Conservation (phyloP, 1,284 basidiomycete species). For the Coniophora puteana region DNA sequence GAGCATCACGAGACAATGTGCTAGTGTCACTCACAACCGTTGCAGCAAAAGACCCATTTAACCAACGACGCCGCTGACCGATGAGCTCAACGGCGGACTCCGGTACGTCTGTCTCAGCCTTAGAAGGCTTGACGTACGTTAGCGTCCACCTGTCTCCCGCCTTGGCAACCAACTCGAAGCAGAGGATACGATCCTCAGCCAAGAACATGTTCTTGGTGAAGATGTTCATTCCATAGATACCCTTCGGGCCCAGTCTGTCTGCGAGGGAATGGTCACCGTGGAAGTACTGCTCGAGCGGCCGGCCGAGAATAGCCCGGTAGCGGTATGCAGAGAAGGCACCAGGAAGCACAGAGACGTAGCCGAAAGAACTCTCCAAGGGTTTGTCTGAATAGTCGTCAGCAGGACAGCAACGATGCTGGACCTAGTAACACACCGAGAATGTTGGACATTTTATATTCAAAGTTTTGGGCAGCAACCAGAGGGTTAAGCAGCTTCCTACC, state of each 20-base stretch:
- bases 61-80: conserved; percentile 92
- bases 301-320: conserved; percentile 86
- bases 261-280: conserved; percentile 96
- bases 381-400: conserved; percentile 54
- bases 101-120: conserved; percentile 94
- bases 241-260: conserved; percentile 89
- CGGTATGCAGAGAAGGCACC: conserved; percentile 97
- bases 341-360: conserved; percentile 93
- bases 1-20: not conserved
- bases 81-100: conserved; percentile 90
- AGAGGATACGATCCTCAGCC: conserved; percentile 94
- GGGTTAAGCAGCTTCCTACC: conserved; percentile 93
- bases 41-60: conserved; percentile 97
- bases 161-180: conserved; percentile 96
- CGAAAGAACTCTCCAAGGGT: conserved; percentile 92
- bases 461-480: conserved; percentile 93
- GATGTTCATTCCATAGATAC: conserved; percentile 97
- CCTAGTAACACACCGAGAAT: conserved; percentile 66
- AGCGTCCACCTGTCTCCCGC: conserved; percentile 84
- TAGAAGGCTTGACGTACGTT: conserved; percentile 93
- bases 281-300: conserved; percentile 96
- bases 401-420: not conserved
- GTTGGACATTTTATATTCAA: conserved; percentile 98
- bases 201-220: conserved; percentile 97
- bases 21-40: conserved; percentile 69